Evolutionary conservation across 495 filamentous ascomycete species (phyloP).

Genomic region (Daldinia concentrica): DNA sequence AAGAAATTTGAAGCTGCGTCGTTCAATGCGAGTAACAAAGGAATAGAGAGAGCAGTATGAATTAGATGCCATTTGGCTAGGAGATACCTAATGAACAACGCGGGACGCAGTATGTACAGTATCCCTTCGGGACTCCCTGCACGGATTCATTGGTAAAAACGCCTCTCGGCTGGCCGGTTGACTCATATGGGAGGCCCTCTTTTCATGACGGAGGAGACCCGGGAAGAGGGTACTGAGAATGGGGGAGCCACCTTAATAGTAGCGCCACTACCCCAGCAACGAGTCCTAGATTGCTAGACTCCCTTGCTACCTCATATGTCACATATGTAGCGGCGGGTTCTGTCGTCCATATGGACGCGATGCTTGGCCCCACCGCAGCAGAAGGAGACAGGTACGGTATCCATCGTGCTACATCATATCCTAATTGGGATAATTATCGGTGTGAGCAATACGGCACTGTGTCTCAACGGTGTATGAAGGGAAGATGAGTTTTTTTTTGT

Average conservation of each 20-base stretch:
- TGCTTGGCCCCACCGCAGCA: slow-evolving; percentile 12
- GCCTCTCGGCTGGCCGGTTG: slow-evolving; percentile 33
- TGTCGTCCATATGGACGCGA: background rate
- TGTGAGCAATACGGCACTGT: slow-evolving; percentile 16
- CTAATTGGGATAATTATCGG: slow-evolving; percentile 22
- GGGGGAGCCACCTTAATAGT: slow-evolving; percentile 9
- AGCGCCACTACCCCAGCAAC: slow-evolving; percentile 9
- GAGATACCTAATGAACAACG: background rate
- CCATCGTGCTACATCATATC: slow-evolving; percentile 17
- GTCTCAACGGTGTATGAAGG: background rate
- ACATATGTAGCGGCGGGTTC: slow-evolving; percentile 4
- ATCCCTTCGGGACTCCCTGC: slow-evolving; percentile 13
- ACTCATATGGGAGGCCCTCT: slow-evolving; percentile 26
- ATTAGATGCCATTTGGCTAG: slow-evolving; percentile 27
- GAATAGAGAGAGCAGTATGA: slow-evolving; percentile 4
- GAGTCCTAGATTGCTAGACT: slow-evolving; percentile 15
- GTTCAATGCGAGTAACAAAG: slow-evolving; percentile 11
- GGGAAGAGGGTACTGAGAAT: slow-evolving; percentile 27
- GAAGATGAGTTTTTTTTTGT: background rate
- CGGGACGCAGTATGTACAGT: slow-evolving; percentile 8
- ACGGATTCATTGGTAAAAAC: slow-evolving; percentile 14
- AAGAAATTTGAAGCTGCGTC: slow-evolving; percentile 8
- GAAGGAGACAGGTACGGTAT: slow-evolving; percentile 13
- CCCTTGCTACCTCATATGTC: background rate
- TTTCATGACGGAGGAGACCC: slow-evolving; percentile 27